Percentiles rank a stretch among this genome's conserved stretches.
phyloP scores from a whole-genome alignment of 331 rosid genomes.

The Pyrus hybrid region DNA sequence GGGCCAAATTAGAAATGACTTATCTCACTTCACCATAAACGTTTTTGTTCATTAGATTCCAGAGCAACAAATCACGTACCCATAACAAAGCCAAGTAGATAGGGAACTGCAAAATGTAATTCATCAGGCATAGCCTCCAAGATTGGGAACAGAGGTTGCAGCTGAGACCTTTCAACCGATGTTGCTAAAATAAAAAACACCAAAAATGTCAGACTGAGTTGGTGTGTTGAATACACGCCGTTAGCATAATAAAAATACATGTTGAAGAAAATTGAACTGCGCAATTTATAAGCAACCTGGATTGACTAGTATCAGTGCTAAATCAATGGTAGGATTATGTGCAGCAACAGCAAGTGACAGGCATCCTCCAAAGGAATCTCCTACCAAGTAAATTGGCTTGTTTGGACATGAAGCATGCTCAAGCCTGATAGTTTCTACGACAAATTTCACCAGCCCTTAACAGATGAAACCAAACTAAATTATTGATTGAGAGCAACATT shows the following conservation, averaged over 20 bases:
- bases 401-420: constrained; percentile 66
- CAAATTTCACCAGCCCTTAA: constrained; percentile 78
- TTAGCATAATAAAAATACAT: not conserved
- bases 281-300: constrained; percentile 49
- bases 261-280: constrained; percentile 5
- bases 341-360: constrained; percentile 91
- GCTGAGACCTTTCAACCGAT: constrained; percentile 70
- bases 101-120: constrained; percentile 57
- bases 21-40: not conserved
- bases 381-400: constrained; percentile 88
- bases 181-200: constrained; percentile 52
- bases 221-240: constrained; percentile 10
- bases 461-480: not conserved
- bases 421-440: constrained; percentile 62
- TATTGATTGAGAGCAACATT: constrained; percentile 3
- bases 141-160: constrained; percentile 75
- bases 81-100: constrained; percentile 72
- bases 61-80: constrained; percentile 42
- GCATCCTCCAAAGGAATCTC: constrained; percentile 98
- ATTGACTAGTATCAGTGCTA: constrained; percentile 56
- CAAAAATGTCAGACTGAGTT: constrained; percentile 17
- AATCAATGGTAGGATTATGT: constrained; percentile 75
- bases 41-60: not conserved
- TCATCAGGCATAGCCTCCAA: constrained; percentile 65
- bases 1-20: constrained; percentile 7